Evolutionary conservation across 768 basidiomycete genomes (phyloP), one percentile per base, ranked within the genome.

Genomic region (Boletus speciosus): DNA sequence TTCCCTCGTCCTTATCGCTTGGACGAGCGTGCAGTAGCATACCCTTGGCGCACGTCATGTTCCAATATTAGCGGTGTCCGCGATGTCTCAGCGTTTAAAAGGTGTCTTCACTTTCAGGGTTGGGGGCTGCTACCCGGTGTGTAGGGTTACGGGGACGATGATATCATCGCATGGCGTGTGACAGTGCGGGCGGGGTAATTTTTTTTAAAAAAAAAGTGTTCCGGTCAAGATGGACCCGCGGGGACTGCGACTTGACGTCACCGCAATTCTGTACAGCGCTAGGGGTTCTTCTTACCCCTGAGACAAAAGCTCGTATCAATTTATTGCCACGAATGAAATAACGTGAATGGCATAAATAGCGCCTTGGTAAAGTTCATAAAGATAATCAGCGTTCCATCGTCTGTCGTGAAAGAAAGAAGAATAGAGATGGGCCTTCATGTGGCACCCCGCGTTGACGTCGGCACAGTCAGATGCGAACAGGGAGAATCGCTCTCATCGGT

Each of bases 261-360:
- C 38, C 10, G 19, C 19, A 19, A 19, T 19, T 19, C 19, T 19
- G 19, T 19, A 19, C 19, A 19, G 19, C 19, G 19, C 19, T 19
- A 19, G 19, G 19, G 19, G 19, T 19, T 19, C 19, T 19, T 19
- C 19, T 19, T 27, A 27, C 27, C 27, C 27, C 27, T 27, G 27
- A 27, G 27, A 27, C 7, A 5, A 27, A 4, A 27, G 19, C 19
- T 8, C 34, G 14, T 41, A 56, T 19, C 19, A 19, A 19, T 19
- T 19, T 19, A 19, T 19, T 19, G 19, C 19, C 19, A 19, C 19
- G 19, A 19, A 19, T 19, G 19, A 25, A 4, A 25, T 25, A 52
- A 32, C 52, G 25, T 64, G 41, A 62, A 62, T 62, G 51, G 56
- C 65, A 60, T 66, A 67, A 64, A 67, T 66, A 62, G 29, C 46